These are phyloP conservation scores for Cladophialophora immunda DNA, from an alignment of 2,329 filamentous ascomycete genomes.

Conservation along the genomic window DNA sequence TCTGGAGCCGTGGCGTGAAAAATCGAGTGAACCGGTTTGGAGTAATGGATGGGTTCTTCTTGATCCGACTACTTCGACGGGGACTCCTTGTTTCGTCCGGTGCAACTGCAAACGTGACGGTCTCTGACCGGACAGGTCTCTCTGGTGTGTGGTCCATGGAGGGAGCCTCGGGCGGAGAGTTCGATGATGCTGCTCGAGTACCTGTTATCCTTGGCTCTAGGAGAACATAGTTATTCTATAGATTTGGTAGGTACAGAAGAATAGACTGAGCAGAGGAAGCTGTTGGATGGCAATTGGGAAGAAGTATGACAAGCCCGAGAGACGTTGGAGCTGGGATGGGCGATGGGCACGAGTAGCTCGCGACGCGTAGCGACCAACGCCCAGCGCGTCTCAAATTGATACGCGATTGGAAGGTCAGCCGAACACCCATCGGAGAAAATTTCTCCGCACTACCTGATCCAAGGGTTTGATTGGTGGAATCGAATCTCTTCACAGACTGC, in stretches of 20 bases:
- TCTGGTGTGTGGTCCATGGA: slow-evolving; percentile 40
- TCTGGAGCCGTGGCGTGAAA: slow-evolving; percentile 57
- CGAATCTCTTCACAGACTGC: slow-evolving; percentile 9
- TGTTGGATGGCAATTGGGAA: not conserved
- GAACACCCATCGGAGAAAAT: not conserved
- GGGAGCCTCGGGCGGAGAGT: not conserved
- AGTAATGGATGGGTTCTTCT: slow-evolving; percentile 58
- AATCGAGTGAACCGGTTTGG: slow-evolving; percentile 61
- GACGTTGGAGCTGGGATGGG: not conserved
- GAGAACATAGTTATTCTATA: not conserved
- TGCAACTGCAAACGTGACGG: slow-evolving; percentile 29
- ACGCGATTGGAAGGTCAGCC: not conserved
- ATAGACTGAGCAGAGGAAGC: not conserved
- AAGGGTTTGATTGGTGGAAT: slow-evolving; percentile 2
- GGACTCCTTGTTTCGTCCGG: slow-evolving; percentile 31
- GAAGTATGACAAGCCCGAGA: not conserved
- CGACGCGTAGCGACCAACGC: not conserved
- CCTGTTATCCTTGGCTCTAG: not conserved
- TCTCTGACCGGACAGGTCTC: slow-evolving; percentile 30
- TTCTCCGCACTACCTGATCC: not conserved
- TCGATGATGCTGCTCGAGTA: not conserved
- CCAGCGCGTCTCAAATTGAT: not conserved
- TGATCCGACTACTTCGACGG: slow-evolving; percentile 45
- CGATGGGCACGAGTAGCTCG: too few species aligned
- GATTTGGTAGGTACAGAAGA: not conserved